Percentiles rank a stretch among this genome's conserved stretches.
Evolutionary conservation across 257 asterid genomes (phyloP).

Genomic region (Fraxinus excelsior): DNA sequence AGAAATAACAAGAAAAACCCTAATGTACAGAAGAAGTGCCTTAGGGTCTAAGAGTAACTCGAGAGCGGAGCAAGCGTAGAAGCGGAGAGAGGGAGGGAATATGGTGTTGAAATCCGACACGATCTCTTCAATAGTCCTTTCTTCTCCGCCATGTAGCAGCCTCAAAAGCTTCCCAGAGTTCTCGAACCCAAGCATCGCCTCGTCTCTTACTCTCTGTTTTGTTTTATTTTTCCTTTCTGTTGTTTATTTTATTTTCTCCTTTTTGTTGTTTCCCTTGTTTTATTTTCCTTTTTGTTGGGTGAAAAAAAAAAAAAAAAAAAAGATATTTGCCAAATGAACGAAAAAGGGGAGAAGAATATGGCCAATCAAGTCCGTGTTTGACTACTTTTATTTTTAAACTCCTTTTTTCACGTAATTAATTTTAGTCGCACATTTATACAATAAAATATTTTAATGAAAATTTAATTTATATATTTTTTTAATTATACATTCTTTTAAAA

Average conservation of each 20-base stretch:
- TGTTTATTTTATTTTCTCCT: background rate
- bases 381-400: too few relatives aligned
- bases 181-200: constrained; percentile 59
- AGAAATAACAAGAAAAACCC: constrained; percentile 28
- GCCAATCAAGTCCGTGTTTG: too few relatives aligned
- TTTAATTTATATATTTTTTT: too few relatives aligned
- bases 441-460: too few relatives aligned
- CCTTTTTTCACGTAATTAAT: too few relatives aligned
- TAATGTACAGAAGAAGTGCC: constrained; percentile 28
- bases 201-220: background rate
- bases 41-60: constrained; percentile 61
- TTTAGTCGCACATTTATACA: too few relatives aligned
- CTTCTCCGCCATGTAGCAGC: constrained; percentile 71
- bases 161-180: constrained; percentile 53
- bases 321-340: background rate
- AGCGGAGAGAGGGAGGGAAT: constrained; percentile 52
- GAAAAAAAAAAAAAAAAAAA: background rate
- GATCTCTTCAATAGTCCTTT: constrained; percentile 64
- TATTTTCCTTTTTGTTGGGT: background rate
- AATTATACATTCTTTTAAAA: too few relatives aligned
- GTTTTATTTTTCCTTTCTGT: background rate
- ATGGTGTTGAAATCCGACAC: constrained; percentile 55
- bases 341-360: too few relatives aligned
- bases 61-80: constrained; percentile 72
- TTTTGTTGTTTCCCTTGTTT: background rate